Percentiles rank a stretch among this genome's conserved stretches.
These are phyloP conservation scores for Psilocybe mexicana DNA, from an alignment of 1,284 basidiomycete genomes.

Conservation along the genomic window DNA sequence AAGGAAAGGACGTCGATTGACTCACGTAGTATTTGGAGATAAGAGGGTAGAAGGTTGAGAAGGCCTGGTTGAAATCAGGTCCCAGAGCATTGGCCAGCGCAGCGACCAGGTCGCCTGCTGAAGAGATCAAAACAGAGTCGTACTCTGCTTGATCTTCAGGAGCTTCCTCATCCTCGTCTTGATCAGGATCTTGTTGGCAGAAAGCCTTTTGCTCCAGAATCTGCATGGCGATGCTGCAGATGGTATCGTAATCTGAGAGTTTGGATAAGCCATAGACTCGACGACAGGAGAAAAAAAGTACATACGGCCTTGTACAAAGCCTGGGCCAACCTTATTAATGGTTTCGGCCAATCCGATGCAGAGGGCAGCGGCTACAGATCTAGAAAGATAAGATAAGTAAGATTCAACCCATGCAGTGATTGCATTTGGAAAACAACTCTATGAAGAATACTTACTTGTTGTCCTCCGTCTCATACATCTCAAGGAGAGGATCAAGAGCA, in stretches of 20 bases:
- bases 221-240: slow-evolving; percentile 79
- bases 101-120: slow-evolving; percentile 94
- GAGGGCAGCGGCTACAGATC: slow-evolving; percentile 84
- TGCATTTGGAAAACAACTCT: slow-evolving; percentile 47
- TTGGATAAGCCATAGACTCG: slow-evolving; percentile 2
- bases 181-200: slow-evolving; percentile 96
- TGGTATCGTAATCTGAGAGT: slow-evolving; percentile 69
- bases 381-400: slow-evolving; percentile 32
- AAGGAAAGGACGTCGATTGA: slow-evolving; percentile 16
- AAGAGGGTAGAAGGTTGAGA: slow-evolving; percentile 85
- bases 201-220: slow-evolving; percentile 92
- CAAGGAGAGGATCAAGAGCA: slow-evolving; percentile 76
- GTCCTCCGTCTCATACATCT: slow-evolving; percentile 94
- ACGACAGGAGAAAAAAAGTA: slow-evolving; percentile 14
- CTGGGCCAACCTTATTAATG: slow-evolving; percentile 88
- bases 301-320: slow-evolving; percentile 74
- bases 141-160: slow-evolving; percentile 92
- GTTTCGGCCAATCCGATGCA: slow-evolving; percentile 90
- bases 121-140: slow-evolving; percentile 93
- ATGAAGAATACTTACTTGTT: slow-evolving; percentile 80
- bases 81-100: slow-evolving; percentile 88
- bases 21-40: slow-evolving; percentile 93
- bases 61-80: slow-evolving; percentile 82
- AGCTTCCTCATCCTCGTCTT: slow-evolving; percentile 82
- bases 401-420: slow-evolving; percentile 33